These are phyloP conservation scores for Fusarium mangiferae DNA, from an alignment of 2,329 filamentous ascomycete genomes.

Conservation along the genomic window DNA sequence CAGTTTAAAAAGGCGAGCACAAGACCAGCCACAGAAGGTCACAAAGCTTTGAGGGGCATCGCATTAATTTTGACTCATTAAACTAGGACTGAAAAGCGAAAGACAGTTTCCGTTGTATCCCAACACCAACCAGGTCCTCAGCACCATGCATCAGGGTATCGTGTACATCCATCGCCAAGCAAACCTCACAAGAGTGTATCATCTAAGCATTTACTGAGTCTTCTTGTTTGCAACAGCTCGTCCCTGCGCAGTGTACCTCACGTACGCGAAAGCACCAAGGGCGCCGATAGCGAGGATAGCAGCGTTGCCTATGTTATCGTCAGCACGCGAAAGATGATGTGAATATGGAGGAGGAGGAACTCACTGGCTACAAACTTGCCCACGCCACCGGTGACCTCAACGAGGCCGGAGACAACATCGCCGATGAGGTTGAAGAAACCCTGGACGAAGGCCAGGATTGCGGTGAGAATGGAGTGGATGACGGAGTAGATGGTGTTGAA, in stretches of 20 bases:
- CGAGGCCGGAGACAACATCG: constrained; percentile 50
- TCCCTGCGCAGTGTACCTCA: constrained; percentile 49
- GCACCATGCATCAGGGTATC: constrained; percentile 21
- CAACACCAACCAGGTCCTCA: not conserved
- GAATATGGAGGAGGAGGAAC: not conserved
- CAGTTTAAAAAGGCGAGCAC: not conserved
- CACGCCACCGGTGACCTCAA: constrained; percentile 52
- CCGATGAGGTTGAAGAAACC: constrained; percentile 51
- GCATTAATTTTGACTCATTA: not conserved
- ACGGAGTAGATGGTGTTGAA: constrained; percentile 49
- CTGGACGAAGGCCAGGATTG: constrained; percentile 50
- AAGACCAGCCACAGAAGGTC: not conserved
- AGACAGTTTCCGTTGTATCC: not conserved
- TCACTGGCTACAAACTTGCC: constrained; percentile 54
- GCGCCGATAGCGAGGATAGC: constrained; percentile 49
- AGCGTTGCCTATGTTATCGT: constrained; percentile 47
- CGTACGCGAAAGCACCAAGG: constrained; percentile 48
- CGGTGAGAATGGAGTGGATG: constrained; percentile 48
- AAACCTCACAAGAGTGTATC: not conserved
- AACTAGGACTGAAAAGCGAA: not conserved
- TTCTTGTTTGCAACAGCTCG: constrained; percentile 46
- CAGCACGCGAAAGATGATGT: not conserved
- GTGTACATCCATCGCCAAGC: constrained; percentile 5
- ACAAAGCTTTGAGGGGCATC: not conserved
- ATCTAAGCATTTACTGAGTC: constrained; percentile 38